phyloP scores from a whole-genome alignment of 2,329 filamentous ascomycete genomes.

The Fusarium sp. region DNA sequence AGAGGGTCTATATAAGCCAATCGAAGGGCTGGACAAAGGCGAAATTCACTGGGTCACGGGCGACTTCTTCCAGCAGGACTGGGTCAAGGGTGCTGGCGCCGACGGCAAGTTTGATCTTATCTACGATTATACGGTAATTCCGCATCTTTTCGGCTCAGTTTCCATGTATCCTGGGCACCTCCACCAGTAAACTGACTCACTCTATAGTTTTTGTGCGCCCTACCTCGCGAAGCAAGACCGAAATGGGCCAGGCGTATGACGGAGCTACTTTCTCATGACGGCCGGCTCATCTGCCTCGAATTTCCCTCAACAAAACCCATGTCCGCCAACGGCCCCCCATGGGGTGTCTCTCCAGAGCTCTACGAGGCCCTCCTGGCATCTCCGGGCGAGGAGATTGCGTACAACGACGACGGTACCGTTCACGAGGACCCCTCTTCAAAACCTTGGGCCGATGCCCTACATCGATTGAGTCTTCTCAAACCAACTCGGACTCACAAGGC shows the following conservation, averaged over 20 bases:
- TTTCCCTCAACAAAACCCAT: slow-evolving; percentile 81
- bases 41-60: slow-evolving; percentile 68
- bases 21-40: slow-evolving; percentile 61
- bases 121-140: slow-evolving; percentile 71
- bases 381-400: slow-evolving; percentile 76
- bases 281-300: slow-evolving; percentile 76
- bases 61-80: slow-evolving; percentile 76
- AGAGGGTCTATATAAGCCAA: slow-evolving; percentile 59
- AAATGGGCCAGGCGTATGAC: slow-evolving; percentile 67
- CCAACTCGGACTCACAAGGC: slow-evolving; percentile 64
- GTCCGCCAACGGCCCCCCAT: slow-evolving; percentile 77
- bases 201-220: slow-evolving; percentile 71
- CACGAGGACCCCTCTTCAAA: slow-evolving; percentile 57
- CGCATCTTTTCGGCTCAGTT: slow-evolving; percentile 7
- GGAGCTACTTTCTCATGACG: slow-evolving; percentile 62
- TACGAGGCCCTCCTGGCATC: slow-evolving; percentile 79
- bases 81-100: slow-evolving; percentile 60
- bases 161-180: slow-evolving; percentile 1
- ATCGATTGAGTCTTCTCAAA: slow-evolving; percentile 63
- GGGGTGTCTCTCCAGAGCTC: slow-evolving; percentile 74
- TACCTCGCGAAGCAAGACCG: slow-evolving; percentile 66
- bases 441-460: slow-evolving; percentile 56
- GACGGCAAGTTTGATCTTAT: slow-evolving; percentile 73
- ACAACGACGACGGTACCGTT: slow-evolving; percentile 62
- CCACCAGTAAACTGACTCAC: slow-evolving; percentile 29